phyloP scores from a whole-genome alignment of 805 yeast genomes.

The Clavispora santaluciae region DNA sequence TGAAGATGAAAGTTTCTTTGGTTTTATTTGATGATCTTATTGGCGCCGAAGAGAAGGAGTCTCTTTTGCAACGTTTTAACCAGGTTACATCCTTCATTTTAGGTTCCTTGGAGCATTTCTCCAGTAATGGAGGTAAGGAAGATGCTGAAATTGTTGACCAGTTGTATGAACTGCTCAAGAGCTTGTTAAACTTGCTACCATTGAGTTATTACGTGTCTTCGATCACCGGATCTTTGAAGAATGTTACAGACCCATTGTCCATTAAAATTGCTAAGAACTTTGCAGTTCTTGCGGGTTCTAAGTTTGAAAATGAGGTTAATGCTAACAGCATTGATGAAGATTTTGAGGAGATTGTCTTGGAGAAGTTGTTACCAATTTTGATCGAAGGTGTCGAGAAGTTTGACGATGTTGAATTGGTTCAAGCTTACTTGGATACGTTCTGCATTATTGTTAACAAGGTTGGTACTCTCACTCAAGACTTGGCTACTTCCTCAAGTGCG shows the following conservation, averaged over 20 bases:
- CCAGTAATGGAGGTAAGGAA: slow-evolving; percentile 10
- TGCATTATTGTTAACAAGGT: slow-evolving; percentile 61
- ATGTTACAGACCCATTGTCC: slow-evolving; percentile 34
- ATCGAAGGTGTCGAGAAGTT: slow-evolving; percentile 32
- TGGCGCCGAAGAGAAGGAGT: slow-evolving; percentile 22
- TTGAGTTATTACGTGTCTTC: slow-evolving; percentile 66
- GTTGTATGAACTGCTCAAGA: slow-evolving; percentile 54
- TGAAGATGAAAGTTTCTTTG: slow-evolving; percentile 50
- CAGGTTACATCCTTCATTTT: slow-evolving; percentile 31
- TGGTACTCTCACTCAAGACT: slow-evolving; percentile 30
- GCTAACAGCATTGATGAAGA: slow-evolving; percentile 38
- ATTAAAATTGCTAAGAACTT: slow-evolving; percentile 55
- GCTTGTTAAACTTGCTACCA: slow-evolving; percentile 68
- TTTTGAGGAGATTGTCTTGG: slow-evolving; percentile 48
- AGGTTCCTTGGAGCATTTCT: slow-evolving; percentile 33
- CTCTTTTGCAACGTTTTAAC: slow-evolving; percentile 32
- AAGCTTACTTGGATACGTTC: slow-evolving; percentile 65
- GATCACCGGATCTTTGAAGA: slow-evolving; percentile 38
- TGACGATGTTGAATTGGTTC: slow-evolving; percentile 49
- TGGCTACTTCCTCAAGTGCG: slow-evolving; percentile 37
- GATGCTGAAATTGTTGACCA: slow-evolving; percentile 29
- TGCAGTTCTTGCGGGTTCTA: slow-evolving; percentile 56
- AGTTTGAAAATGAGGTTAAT: slow-evolving; percentile 63
- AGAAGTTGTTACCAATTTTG: slow-evolving; percentile 47
- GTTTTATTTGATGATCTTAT: slow-evolving; percentile 42